Conservation (phyloP, 768 basidiomycete species). For the Asterophora lycoperdoides region DNA sequence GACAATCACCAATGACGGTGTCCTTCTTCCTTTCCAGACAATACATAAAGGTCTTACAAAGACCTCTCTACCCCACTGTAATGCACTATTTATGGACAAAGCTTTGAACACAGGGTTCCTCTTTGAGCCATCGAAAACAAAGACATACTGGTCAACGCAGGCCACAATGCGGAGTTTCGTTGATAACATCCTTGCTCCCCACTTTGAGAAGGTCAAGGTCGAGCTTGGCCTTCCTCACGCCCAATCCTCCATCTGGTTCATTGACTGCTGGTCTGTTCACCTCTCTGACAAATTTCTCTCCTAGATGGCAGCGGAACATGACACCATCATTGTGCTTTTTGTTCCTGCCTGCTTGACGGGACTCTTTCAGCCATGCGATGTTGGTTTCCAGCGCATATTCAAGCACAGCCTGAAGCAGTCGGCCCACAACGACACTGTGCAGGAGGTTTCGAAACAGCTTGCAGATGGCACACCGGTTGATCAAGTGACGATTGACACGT, state of each 20-base stretch:
- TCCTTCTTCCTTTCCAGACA: not conserved
- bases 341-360: conserved; percentile 9
- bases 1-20: conserved; percentile 20
- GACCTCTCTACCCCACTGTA: conserved; percentile 19
- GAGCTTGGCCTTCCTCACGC: conserved; percentile 10
- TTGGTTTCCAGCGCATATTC: not conserved
- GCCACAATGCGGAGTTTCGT: conserved; percentile 22
- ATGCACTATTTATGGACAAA: not conserved
- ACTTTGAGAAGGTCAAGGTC: conserved; percentile 18
- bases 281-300: conserved; percentile 11
- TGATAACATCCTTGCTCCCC: conserved; percentile 23
- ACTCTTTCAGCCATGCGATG: conserved; percentile 7
- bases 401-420: conserved; percentile 5
- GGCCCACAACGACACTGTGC: not conserved
- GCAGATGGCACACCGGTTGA: not conserved
- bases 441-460: conserved; percentile 17
- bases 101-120: not conserved
- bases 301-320: conserved; percentile 6
- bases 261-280: conserved; percentile 28
- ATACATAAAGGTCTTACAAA: conserved; percentile 20
- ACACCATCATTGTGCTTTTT: conserved; percentile 3
- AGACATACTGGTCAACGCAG: conserved; percentile 26
- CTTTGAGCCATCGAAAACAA: conserved; percentile 10
- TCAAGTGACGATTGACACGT: not conserved
- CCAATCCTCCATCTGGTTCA: conserved; percentile 20